Evolutionary conservation across 2,329 filamentous ascomycete species (phyloP).

Genomic region (Trichoderma cornu-damae): DNA sequence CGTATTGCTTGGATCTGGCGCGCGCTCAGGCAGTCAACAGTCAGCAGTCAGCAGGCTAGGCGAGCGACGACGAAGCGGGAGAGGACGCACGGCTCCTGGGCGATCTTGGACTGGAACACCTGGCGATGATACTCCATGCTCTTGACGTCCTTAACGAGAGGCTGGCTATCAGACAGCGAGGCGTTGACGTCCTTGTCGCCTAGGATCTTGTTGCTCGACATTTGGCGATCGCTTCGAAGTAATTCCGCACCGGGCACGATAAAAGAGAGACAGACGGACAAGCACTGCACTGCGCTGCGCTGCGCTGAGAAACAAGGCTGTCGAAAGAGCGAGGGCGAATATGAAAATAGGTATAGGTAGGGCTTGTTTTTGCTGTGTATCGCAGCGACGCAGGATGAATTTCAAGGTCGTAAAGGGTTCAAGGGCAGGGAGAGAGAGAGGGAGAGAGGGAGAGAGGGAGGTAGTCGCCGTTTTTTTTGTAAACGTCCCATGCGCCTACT

Average conservation of each 20-base stretch:
- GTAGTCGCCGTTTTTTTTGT: slow-evolving; percentile 6
- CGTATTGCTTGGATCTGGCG: slow-evolving; percentile 51
- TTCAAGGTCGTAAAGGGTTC: neutral
- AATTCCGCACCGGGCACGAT: too few relatives aligned
- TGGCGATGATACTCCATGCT: slow-evolving; percentile 73
- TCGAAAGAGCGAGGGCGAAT: too few relatives aligned
- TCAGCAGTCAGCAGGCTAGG: neutral
- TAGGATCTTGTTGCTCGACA: slow-evolving; percentile 58
- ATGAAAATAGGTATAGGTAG: too few relatives aligned
- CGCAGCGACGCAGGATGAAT: too few relatives aligned
- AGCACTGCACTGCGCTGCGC: too few relatives aligned
- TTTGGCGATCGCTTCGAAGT: slow-evolving; percentile 35
- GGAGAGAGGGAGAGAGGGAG: too few relatives aligned
- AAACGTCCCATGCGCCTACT: neutral
- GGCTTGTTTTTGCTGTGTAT: too few relatives aligned
- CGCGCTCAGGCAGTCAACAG: neutral
- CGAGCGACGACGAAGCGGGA: too few relatives aligned
- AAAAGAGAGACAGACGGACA: too few relatives aligned
- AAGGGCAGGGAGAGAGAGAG: neutral
- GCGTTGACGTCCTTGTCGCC: slow-evolving; percentile 62
- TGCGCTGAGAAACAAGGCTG: too few relatives aligned
- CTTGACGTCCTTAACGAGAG: slow-evolving; percentile 38
- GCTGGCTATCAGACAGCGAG: slow-evolving; percentile 33
- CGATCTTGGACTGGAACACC: slow-evolving; percentile 66
- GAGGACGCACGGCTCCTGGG: slow-evolving; percentile 55